Evolutionary conservation across 2,329 filamentous ascomycete species (phyloP).

Genomic region (Thelonectria olida): DNA sequence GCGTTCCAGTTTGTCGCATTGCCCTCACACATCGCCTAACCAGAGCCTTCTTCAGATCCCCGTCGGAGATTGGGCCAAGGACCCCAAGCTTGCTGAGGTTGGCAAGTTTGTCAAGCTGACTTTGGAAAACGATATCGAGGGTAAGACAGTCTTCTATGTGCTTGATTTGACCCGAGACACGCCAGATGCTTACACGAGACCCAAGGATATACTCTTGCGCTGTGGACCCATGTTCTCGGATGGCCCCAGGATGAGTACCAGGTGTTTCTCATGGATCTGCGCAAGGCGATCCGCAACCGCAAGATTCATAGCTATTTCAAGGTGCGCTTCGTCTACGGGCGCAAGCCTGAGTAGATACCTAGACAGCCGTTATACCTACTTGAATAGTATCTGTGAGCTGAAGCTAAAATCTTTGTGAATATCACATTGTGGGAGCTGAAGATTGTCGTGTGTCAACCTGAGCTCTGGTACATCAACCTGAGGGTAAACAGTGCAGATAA

Average conservation of each 20-base stretch:
- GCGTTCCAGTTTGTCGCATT: background rate
- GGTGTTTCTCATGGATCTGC: conserved; percentile 12
- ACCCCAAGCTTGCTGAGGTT: conserved; percentile 8
- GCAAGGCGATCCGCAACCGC: conserved; percentile 8
- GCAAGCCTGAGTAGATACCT: background rate
- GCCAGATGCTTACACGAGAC: background rate
- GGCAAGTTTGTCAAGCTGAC: conserved; percentile 13
- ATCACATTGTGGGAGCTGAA: too few relatives aligned
- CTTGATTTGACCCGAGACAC: too few relatives aligned
- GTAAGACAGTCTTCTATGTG: background rate
- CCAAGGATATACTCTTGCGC: conserved; percentile 17
- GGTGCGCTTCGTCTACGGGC: conserved; percentile 17
- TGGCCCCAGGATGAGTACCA: conserved; percentile 20
- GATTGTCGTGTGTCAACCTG: too few relatives aligned
- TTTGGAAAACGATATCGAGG: conserved; percentile 21
- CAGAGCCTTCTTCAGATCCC: background rate
- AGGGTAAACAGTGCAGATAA: too few relatives aligned
- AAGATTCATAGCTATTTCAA: conserved; percentile 19
- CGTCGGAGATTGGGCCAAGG: conserved; percentile 15
- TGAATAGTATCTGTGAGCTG: too few relatives aligned
- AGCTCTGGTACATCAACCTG: too few relatives aligned
- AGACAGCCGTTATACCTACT: too few relatives aligned
- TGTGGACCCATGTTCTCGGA: conserved; percentile 13
- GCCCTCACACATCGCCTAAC: too few relatives aligned
- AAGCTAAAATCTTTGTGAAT: too few relatives aligned